Evolutionary conservation across 495 filamentous ascomycete species (phyloP).

Genomic region (Penicillium pancosmium): DNA sequence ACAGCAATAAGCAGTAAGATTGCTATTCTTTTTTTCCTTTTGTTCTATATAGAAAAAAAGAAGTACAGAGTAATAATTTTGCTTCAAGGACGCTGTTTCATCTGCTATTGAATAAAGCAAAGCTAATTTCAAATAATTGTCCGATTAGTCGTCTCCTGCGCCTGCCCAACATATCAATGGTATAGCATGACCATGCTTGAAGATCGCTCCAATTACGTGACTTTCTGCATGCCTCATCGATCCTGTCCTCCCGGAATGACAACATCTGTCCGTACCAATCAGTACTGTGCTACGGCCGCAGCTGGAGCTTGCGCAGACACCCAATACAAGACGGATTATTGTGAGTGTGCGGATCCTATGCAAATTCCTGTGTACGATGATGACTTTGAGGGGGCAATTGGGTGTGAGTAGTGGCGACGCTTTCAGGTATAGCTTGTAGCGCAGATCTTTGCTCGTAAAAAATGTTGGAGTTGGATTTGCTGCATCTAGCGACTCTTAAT

Average conservation of each 20-base stretch:
- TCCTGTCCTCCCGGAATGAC: constrained; percentile 29
- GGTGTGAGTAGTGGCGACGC: constrained; percentile 15
- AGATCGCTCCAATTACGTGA: constrained; percentile 15
- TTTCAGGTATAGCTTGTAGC: neutral
- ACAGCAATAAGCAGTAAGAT: constrained; percentile 24
- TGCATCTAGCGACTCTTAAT: neutral
- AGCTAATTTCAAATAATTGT: neutral
- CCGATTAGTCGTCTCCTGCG: constrained; percentile 25
- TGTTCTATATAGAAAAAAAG: too few species aligned
- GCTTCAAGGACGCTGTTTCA: too few species aligned
- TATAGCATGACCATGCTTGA: constrained; percentile 23
- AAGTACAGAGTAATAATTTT: too few species aligned
- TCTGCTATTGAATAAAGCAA: neutral
- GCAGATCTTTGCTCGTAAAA: too few species aligned
- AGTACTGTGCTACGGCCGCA: constrained; percentile 22
- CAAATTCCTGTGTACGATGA: constrained; percentile 25
- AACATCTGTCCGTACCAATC: constrained; percentile 16
- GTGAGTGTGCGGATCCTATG: constrained; percentile 17
- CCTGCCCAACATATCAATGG: constrained; percentile 28
- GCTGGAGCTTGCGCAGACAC: constrained; percentile 12
- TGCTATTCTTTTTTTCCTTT: too few species aligned
- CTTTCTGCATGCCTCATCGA: constrained; percentile 31
- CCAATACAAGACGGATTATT: constrained; percentile 13
- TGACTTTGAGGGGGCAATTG: constrained; percentile 21
- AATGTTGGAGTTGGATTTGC: too few species aligned